phyloP scores from a whole-genome alignment of 495 filamentous ascomycete species.

The Talaromyces thailandensis region DNA sequence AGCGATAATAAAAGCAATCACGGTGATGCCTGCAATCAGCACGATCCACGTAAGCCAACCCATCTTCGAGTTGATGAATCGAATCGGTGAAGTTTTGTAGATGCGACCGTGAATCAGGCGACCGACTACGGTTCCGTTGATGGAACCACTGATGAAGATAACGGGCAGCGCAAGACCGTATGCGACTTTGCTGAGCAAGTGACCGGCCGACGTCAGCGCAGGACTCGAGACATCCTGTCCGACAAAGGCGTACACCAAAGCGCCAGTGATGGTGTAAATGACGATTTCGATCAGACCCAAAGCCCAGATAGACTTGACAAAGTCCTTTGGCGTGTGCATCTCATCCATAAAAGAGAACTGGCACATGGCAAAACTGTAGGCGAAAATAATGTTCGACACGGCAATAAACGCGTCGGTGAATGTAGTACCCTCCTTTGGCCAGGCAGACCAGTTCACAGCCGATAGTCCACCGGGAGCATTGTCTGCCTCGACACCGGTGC shows the following conservation, averaged over 20 bases:
- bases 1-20: constrained; percentile 56
- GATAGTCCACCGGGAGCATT: constrained; percentile 22
- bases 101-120: constrained; percentile 53
- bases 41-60: constrained; percentile 50
- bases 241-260: constrained; percentile 59
- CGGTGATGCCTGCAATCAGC: constrained; percentile 42
- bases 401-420: constrained; percentile 43
- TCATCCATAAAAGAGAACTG: constrained; percentile 68
- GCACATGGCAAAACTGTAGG: constrained; percentile 53
- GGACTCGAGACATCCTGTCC: constrained; percentile 57
- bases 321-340: constrained; percentile 59
- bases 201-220: constrained; percentile 53
- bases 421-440: constrained; percentile 23
- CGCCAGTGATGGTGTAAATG: constrained; percentile 58
- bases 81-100: constrained; percentile 43
- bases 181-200: constrained; percentile 52
- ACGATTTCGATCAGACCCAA: constrained; percentile 51
- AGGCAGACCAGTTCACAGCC: constrained; percentile 27
- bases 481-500: constrained; percentile 38
- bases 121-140: constrained; percentile 48
- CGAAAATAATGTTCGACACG: constrained; percentile 65
- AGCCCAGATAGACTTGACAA: constrained; percentile 49
- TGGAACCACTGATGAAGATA: constrained; percentile 57
- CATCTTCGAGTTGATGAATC: constrained; percentile 49
- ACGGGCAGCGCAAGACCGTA: constrained; percentile 67